Base-by-base conservation (phyloP, 805 yeast species). In the Maudiozyma saulgeensis region DNA sequence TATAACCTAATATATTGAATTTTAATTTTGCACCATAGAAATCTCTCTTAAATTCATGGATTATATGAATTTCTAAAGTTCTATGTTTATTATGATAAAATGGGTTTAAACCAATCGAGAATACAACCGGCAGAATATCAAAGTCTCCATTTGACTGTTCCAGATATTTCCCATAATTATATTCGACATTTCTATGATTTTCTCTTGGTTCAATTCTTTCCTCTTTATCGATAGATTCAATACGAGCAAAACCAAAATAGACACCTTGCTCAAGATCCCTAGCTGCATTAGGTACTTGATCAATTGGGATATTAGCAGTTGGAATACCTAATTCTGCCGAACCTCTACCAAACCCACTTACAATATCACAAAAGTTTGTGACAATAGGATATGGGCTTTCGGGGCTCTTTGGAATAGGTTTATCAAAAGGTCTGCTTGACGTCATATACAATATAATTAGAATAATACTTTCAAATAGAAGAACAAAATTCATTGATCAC, bases 51-150 rank as follows among this genome's bases (percentile, higher is more conserved):
- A 89, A 93, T 41, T 81, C 68, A 68, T 88, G 95, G 48, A 93
- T 73, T 5, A 93, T 76, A 66, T 93, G 96, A 21, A 93, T 72
- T 59, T 93, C 95, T 3, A 93, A 95, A 0, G 96, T 82, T 67
- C 87, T 87, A 57, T 77, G 77, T 45, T 78, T 73, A 66, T 93
- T 90, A 25, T 81, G 77, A 69, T 80, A 93, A 63, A 83, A 91
- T 38, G 99, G 98, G 62, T 93, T 93, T 86, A 89, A 87, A 1
- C 99, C 99, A 18, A 93, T 75, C 8, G 96, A 87, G 87, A 91
- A 84, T 8, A 93, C 99, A 82, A 89, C 88, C 0, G 97, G 97
- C 25, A 80, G 70, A 18, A 68, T 67, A 46, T 73, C 73, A 2
- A 75, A 68, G 40, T 74, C 77, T n/a, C 56, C 59, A 23, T 51